These are phyloP conservation scores for Cystobasidium sp. DNA, from an alignment of 1,284 basidiomycete genomes.

Conservation along the genomic window DNA sequence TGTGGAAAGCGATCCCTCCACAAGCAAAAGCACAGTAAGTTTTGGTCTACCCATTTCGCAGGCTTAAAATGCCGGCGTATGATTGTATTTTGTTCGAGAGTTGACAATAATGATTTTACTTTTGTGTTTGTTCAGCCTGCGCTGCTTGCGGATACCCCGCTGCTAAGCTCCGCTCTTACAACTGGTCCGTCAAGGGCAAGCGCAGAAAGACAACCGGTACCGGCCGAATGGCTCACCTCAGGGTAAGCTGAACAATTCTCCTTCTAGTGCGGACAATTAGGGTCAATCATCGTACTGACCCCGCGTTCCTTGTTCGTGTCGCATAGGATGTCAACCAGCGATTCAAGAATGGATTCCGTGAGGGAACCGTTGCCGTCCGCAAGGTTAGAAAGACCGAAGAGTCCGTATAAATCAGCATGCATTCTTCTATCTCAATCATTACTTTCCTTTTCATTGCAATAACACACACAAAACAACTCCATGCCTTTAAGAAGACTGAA, in stretches of 20 bases:
- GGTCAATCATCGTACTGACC: too few species aligned
- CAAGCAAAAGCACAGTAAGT: conserved; percentile 93
- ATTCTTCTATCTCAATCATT: not conserved
- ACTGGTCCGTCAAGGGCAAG: conserved; percentile 99
- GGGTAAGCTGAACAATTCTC: too few species aligned
- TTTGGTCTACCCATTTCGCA: too few species aligned
- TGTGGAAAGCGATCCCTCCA: conserved; percentile 93
- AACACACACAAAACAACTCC: too few species aligned
- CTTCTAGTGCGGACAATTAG: too few species aligned
- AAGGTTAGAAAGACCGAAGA: conserved; percentile 58
- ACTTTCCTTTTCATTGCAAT: not conserved
- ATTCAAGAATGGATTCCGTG: conserved; percentile 94
- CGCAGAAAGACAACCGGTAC: conserved; percentile 91
- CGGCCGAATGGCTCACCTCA: conserved; percentile 94
- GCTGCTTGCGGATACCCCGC: conserved; percentile 95
- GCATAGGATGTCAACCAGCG: conserved; percentile 70
- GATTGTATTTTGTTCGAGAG: too few species aligned
- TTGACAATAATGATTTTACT: too few species aligned
- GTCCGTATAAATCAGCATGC: conserved; percentile 25
- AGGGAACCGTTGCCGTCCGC: conserved; percentile 69
- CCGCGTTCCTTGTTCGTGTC: too few species aligned
- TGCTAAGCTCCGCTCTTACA: conserved; percentile 92
- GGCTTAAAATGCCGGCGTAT: too few species aligned
- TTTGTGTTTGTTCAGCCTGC: conserved; percentile 70
- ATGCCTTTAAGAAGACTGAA: too few species aligned